Evolutionary conservation across 805 yeast genomes (phyloP).

Genomic region (Barnettozyma salicaria): DNA sequence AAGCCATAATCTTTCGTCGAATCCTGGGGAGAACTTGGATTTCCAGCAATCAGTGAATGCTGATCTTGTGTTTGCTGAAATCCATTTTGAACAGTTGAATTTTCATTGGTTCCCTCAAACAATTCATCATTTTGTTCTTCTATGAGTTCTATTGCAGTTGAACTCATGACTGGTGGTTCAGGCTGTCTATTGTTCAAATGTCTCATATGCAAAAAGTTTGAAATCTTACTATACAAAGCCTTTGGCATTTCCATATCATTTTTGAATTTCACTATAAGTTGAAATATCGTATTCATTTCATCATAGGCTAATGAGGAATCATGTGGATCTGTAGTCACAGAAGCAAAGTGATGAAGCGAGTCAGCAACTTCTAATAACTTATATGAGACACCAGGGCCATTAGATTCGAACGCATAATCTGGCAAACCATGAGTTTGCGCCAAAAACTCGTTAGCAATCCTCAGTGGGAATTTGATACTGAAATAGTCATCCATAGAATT

Average conservation of each 20-base stretch:
- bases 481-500: constrained; percentile 17
- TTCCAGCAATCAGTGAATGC: too few species aligned
- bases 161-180: not conserved
- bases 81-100: too few species aligned
- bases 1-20: too few species aligned
- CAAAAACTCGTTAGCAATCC: constrained; percentile 20
- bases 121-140: too few species aligned
- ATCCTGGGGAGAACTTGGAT: too few species aligned
- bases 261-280: constrained; percentile 19
- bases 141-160: not conserved
- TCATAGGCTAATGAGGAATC: constrained; percentile 16
- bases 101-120: too few species aligned
- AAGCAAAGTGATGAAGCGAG: constrained; percentile 17
- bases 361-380: constrained; percentile 24
- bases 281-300: constrained; percentile 16
- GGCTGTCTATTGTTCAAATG: constrained; percentile 5
- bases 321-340: constrained; percentile 12
- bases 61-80: too few species aligned
- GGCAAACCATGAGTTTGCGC: constrained; percentile 15
- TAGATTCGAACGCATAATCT: constrained; percentile 22
- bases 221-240: constrained; percentile 14
- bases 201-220: constrained; percentile 14
- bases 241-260: constrained; percentile 20
- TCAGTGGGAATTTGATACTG: constrained; percentile 19
- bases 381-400: constrained; percentile 23